phyloP scores from a whole-genome alignment of 176 grass and related monocot species.

The Carex parvula region DNA sequence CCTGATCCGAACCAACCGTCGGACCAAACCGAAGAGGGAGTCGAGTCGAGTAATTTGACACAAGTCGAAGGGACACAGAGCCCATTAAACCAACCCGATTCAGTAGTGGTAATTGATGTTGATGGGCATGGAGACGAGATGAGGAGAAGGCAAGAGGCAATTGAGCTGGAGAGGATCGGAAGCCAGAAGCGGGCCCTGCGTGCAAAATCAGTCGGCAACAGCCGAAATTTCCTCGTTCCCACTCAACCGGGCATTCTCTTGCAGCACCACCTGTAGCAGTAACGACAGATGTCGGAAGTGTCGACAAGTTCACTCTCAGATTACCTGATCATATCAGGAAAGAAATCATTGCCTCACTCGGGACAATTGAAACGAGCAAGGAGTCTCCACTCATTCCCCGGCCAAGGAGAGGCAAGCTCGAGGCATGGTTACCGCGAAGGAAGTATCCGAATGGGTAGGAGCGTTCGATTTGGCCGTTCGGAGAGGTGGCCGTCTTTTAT shows the following conservation, averaged over 20 bases:
- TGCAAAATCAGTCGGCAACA: conserved; percentile 38
- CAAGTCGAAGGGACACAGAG: background rate
- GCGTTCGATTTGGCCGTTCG: conserved; percentile 41
- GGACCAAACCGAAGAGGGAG: background rate
- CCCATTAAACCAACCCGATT: background rate
- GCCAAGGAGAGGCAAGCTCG: conserved; percentile 27
- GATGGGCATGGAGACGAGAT: background rate
- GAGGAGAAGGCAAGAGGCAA: conserved; percentile 33
- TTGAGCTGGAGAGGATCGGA: conserved; percentile 69
- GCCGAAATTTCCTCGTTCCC: conserved; percentile 46
- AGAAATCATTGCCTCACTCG: conserved; percentile 48
- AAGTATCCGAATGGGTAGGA: conserved; percentile 32
- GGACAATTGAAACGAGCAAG: conserved; percentile 26
- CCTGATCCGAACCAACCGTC: conserved; percentile 22
- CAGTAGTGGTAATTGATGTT: conserved; percentile 37
- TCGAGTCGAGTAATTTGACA: background rate
- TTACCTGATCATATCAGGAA: conserved; percentile 61
- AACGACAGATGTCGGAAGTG: conserved; percentile 24
- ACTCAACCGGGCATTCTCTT: conserved; percentile 78
- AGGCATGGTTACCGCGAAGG: conserved; percentile 36
- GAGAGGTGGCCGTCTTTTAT: conserved; percentile 79
- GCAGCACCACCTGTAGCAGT: background rate
- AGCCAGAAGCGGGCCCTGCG: conserved; percentile 66
- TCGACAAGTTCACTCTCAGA: conserved; percentile 72
- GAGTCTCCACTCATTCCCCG: conserved; percentile 28